These are phyloP conservation scores for Pseudoneurospora amorphoporcata DNA, from an alignment of 495 filamentous ascomycete species.

Conservation along the genomic window DNA sequence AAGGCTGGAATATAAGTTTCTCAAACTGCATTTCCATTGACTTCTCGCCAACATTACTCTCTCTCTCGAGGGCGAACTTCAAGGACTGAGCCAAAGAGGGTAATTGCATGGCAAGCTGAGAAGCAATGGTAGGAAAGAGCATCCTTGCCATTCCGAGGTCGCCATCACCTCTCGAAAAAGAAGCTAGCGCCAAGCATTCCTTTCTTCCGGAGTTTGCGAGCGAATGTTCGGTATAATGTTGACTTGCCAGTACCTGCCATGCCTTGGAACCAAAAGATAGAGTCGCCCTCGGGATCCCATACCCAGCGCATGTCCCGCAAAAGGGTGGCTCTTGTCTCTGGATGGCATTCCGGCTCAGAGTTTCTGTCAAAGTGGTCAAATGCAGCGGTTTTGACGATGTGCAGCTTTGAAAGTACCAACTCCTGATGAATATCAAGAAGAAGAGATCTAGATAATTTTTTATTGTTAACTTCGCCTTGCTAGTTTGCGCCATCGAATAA, in stretches of 20 bases:
- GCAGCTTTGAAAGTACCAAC: conserved; percentile 3
- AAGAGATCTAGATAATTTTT: background rate
- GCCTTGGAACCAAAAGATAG: conserved; percentile 36
- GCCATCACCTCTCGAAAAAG: conserved; percentile 40
- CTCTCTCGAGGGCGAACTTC: conserved; percentile 25
- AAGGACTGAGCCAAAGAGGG: conserved; percentile 22
- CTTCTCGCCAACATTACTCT: conserved; percentile 28
- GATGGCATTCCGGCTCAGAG: conserved; percentile 17
- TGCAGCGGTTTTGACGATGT: conserved; percentile 10
- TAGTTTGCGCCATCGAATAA: background rate
- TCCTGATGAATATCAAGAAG: background rate
- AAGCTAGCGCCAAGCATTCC: conserved; percentile 30
- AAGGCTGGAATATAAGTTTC: conserved; percentile 35
- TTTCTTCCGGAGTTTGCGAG: conserved; percentile 8
- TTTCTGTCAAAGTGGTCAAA: conserved; percentile 22
- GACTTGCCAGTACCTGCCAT: conserved; percentile 40
- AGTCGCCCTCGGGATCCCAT: conserved; percentile 4
- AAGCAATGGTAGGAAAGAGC: conserved; percentile 37
- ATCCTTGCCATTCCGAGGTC: conserved; percentile 30
- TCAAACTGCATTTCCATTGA: conserved; percentile 37
- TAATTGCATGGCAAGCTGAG: conserved; percentile 26
- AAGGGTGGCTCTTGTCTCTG: conserved; percentile 19
- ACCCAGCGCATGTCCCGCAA: conserved; percentile 12
- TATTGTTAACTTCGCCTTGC: background rate
- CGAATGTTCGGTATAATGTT: conserved; percentile 33